Conservation (phyloP, 148 eudicot species). For the Bassia scoparia region DNA sequence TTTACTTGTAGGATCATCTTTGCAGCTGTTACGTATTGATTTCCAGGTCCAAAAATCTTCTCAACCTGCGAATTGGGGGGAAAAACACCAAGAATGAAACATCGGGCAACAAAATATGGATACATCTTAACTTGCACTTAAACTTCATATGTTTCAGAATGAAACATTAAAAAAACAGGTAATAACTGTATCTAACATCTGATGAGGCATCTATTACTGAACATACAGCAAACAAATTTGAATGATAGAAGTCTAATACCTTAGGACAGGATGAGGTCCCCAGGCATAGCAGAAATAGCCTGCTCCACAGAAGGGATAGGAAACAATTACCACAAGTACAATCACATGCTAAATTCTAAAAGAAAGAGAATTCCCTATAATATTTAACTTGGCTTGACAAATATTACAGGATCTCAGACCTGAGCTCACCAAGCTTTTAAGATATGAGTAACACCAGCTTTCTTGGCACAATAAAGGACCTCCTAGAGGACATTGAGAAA, state of each 20-base stretch:
- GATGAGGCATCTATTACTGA: neutral
- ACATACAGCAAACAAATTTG: neutral
- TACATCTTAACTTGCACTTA: neutral
- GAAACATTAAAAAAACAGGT: too few species aligned
- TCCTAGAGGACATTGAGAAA: conserved; percentile 42
- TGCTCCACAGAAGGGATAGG: conserved; percentile 30
- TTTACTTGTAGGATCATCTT: conserved; percentile 97
- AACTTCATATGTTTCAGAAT: neutral
- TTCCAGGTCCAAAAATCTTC: conserved; percentile 98
- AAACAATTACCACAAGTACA: neutral
- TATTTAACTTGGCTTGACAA: neutral
- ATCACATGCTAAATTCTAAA: neutral
- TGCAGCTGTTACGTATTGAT: conserved; percentile 99
- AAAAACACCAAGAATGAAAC: neutral
- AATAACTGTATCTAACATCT: too few species aligned
- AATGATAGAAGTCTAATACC: conserved; percentile 38
- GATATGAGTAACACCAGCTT: conserved; percentile 97
- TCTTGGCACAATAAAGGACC: conserved; percentile 95
- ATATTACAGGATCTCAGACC: conserved; percentile 41
- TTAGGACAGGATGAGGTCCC: conserved; percentile 99
- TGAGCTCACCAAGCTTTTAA: conserved; percentile 99
- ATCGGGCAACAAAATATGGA: conserved; percentile 9
- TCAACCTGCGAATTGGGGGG: conserved; percentile 60
- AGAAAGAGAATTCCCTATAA: neutral
- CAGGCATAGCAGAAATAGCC: conserved; percentile 99